Base-by-base conservation (phyloP, 1,284 basidiomycete species). In the Rhodotorula sp. region DNA sequence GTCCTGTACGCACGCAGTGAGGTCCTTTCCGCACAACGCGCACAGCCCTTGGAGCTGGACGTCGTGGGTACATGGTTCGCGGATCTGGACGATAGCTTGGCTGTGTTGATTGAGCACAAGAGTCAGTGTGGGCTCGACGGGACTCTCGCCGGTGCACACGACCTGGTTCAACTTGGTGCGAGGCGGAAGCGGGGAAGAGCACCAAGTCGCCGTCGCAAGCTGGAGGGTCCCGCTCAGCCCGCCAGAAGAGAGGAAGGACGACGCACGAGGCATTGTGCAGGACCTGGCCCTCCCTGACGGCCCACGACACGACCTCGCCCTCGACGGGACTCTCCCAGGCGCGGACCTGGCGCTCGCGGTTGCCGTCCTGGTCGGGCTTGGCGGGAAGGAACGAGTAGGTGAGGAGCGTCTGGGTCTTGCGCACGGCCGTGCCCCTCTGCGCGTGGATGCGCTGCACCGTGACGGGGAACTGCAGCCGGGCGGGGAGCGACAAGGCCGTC, bases 1-100 rank as follows among this genome's bases (percentile, higher is more conserved):
- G 17, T 27, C 34, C 34, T 9, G n/a, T 13, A 45, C 90, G 77
- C 80, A 97, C 93, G 86, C 88, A 59, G 92, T 94, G 85, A 98
- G 88, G 78, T 97, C 93, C 82, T 91, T 92, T 52, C 94, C 95
- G 80, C 95, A 99, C 46, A 96, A 82, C 3, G 91, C 93, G 80
- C 95, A 99, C 71, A 98, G 86, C 1, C 96, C 96, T 52, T 89
- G 89, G 70, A 96, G 85, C 82, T 97, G 94, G 76, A 96, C 89
- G 61, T 91, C 91, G 82, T 99, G 95, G 64, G 91, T 92, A 84
- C 95, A 99, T 25, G 91, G 90, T 81, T 96, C 93, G 61, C 87
- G 82, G 74, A 96, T 84, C 57, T 86, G 82, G 41, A 93, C 82
- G 65, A 88, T 86, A 2, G 89, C 85, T 67, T 82, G 85, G 42